phyloP scores from a whole-genome alignment of 2,329 filamentous ascomycete genomes.

The Aspergillus ochraceoroseus region DNA sequence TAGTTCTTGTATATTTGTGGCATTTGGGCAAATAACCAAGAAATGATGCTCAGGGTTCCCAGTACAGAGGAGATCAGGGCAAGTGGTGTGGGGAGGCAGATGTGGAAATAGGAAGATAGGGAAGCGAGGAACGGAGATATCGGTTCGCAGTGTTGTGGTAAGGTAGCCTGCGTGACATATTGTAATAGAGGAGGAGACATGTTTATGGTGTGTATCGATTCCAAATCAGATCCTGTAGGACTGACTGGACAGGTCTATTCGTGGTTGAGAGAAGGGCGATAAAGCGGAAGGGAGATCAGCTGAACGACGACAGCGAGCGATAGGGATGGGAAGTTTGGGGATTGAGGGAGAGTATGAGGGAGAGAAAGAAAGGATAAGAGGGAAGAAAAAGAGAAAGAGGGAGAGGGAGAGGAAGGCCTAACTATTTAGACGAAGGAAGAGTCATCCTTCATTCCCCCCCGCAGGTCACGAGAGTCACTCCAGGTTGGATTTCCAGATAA shows the following conservation, averaged over 20 bases:
- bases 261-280: slow-evolving; percentile 3
- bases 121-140: slow-evolving; percentile 53
- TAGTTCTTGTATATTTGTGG: slow-evolving; percentile 68
- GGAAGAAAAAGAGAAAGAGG: neutral
- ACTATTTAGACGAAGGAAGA: slow-evolving; percentile 10
- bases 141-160: slow-evolving; percentile 59
- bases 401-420: neutral
- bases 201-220: slow-evolving; percentile 6
- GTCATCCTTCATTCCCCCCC: slow-evolving; percentile 16
- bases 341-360: neutral
- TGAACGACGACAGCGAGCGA: neutral
- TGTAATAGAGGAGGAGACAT: slow-evolving; percentile 34
- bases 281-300: neutral
- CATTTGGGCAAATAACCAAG: slow-evolving; percentile 65
- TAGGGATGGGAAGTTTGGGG: neutral
- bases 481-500: no score
- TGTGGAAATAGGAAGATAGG: slow-evolving; percentile 56
- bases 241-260: neutral
- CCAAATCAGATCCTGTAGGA: neutral
- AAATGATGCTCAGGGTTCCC: slow-evolving; percentile 58
- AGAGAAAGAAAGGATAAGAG: slow-evolving; percentile 1
- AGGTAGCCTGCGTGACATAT: slow-evolving; percentile 26
- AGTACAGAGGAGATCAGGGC: slow-evolving; percentile 58
- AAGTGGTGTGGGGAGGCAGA: slow-evolving; percentile 60
- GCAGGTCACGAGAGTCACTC: slow-evolving; percentile 12